These are phyloP conservation scores for Galerina sulciceps DNA, from an alignment of 768 basidiomycete species.

Conservation along the genomic window DNA sequence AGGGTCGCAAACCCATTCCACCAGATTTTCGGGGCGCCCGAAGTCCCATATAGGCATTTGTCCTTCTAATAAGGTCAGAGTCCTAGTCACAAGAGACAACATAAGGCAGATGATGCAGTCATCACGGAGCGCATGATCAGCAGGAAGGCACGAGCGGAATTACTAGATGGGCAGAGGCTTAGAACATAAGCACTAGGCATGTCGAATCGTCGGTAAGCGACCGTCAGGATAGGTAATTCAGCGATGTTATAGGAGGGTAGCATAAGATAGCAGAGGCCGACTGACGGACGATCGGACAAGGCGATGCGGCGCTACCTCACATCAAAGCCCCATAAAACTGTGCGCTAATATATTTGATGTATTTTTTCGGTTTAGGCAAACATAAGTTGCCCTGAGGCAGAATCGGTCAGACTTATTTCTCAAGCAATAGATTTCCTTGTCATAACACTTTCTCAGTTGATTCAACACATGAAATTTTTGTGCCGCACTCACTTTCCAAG, in stretches of 20 bases:
- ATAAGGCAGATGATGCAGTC: slow-evolving; percentile 7
- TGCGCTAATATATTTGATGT: slow-evolving; percentile 12
- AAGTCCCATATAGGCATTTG: slow-evolving; percentile 11
- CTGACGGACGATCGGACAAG: slow-evolving; percentile 11
- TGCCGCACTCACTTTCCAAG: no score
- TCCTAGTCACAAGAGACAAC: slow-evolving; percentile 3
- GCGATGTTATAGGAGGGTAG: slow-evolving; percentile 24
- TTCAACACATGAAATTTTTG: no score
- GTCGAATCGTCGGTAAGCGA: neutral
- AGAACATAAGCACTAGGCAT: no score
- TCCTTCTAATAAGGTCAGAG: slow-evolving; percentile 1
- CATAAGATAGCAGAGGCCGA: slow-evolving; percentile 15
- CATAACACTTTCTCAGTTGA: no score
- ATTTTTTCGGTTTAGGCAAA: neutral
- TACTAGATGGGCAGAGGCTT: no score
- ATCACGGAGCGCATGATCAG: slow-evolving; percentile 8
- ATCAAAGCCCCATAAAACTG: slow-evolving; percentile 5
- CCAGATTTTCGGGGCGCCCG: slow-evolving; percentile 8
- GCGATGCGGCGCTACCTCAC: slow-evolving; percentile 19
- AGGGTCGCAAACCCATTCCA: neutral
- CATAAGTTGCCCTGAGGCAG: neutral
- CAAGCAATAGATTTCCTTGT: no score
- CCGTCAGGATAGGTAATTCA: slow-evolving; percentile 9
- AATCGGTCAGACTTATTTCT: neutral
- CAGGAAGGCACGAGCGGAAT: neutral